Base-by-base conservation (phyloP, 2,329 filamentous ascomycete species). In the Botrytis deweyae region DNA sequence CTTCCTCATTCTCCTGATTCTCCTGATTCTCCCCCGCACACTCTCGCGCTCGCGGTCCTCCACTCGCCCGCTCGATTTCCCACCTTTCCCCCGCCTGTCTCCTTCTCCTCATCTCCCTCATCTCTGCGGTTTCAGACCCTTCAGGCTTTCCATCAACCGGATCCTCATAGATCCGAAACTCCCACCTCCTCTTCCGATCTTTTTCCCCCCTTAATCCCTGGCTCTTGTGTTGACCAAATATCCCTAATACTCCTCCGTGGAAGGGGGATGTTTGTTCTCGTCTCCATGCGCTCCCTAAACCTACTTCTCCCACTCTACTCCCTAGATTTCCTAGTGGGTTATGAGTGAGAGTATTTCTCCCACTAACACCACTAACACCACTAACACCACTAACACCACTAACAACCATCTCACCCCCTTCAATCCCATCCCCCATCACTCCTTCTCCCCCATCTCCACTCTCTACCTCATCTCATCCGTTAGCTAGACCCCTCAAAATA, bases 321-420 rank as follows among this genome's bases (percentile, higher is more conserved):
- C 12, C 61, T 1, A 9, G 1, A 40, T 9, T n/a, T 9, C 36
- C 6, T 3, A 16, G n/a, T 55, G 52, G n/a, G 5, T 0, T 0
- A 5, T 29, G 52, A 18, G n/a, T 16, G n/a, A 29, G 14, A 18
- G n/a, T 55, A 29, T 29, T 3, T 29, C 6, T 6, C 10, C 33
- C 33, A 33, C 33, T 33, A 33, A 33, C 2, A 33, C 33, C 4
- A 33, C 20, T 33, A 7, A 38, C 12, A 5, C 33, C 33, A 33
- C 33, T 33, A 33, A 33, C 2, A 33, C 33, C 4, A 33, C 20
- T 33, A 7, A 38, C 3, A 22, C 4, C 9, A 10, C 18, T 8
- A 5, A 12, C 22, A 38, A 8, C 12, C 25, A 38, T 12, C 29
- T 36, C 59, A 16, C 18, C 3, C 29, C 9, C 14, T 25, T 4